Evolutionary conservation across 495 filamentous ascomycete genomes (phyloP), one percentile per base, ranked within the genome.

Genomic region (Aspergillus funiculosus): DNA sequence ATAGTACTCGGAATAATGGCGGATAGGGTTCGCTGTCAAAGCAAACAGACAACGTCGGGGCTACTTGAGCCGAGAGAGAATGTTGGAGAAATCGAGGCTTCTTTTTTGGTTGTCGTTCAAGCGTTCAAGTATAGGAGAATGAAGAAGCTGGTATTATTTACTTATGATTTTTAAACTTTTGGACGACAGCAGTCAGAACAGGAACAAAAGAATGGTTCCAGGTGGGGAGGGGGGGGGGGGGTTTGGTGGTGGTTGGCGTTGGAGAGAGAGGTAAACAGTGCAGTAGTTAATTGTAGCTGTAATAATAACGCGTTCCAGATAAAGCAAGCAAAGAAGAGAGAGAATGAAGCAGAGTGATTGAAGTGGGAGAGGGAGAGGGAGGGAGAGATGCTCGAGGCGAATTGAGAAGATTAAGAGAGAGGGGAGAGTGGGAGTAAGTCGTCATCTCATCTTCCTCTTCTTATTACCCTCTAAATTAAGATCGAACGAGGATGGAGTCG

Each of bases 1-100:
- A 50, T 38, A 37, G 44, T 25, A 18, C 19, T 30, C 40, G 45
- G 26, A 17, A 34, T 34, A 6, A n/a, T n/a, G n/a, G n/a, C n/a
- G 10, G 31, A 22, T 45, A 24, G 35, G 34, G 46, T 50, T 55
- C 18, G 44, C 52, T 55, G 35, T 55, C 43, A 46, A 46, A 46
- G 43, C 43, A 46, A 46, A 46, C 43, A 46, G 32, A n/a, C n/a
- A n/a, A n/a, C n/a, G n/a, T n/a, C n/a, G n/a, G n/a, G n/a, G n/a
- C n/a, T n/a, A n/a, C n/a, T n/a, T n/a, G n/a, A n/a, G n/a, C n/a
- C n/a, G n/a, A n/a, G n/a, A n/a, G n/a, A n/a, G n/a, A n/a, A n/a
- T n/a, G n/a, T n/a, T n/a, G n/a, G n/a, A 31, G 37, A 40, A 31
- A 28, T 18, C 30, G 39, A 29, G 27, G 39, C 39, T 29, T 21